Evolutionary conservation across 129 eudicot genomes (phyloP).

Genomic region (Helianthus tuberosus): DNA sequence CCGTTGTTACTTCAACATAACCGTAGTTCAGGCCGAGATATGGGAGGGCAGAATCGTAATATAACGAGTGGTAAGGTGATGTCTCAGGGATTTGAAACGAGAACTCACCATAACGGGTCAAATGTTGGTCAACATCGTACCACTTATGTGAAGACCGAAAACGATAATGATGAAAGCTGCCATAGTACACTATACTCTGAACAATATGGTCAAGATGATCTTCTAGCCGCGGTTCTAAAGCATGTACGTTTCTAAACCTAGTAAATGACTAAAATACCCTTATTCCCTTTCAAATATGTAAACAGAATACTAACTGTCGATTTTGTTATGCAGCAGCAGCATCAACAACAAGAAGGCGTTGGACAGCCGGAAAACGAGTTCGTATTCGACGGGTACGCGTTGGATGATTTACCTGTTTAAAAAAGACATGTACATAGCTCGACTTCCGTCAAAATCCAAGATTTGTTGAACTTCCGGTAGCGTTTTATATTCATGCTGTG

Average conservation of each 20-base stretch:
- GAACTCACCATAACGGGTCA: constrained; percentile 37
- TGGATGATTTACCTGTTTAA: constrained; percentile 80
- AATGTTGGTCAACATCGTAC: constrained; percentile 48
- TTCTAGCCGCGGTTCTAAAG: constrained; percentile 77
- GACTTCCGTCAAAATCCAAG: constrained; percentile 16
- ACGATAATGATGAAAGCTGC: constrained; percentile 44
- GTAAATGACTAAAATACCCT: neutral
- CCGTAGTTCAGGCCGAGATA: constrained; percentile 33
- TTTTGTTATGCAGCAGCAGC: constrained; percentile 34
- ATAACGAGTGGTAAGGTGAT: constrained; percentile 35
- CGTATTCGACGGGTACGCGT: constrained; percentile 68
- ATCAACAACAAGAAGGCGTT: constrained; percentile 69
- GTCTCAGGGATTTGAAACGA: constrained; percentile 39
- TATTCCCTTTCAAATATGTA: neutral
- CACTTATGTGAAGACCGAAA: constrained; percentile 55
- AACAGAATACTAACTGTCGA: neutral
- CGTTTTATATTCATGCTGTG: constrained; percentile 29
- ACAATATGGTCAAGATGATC: constrained; percentile 80
- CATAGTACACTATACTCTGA: constrained; percentile 42
- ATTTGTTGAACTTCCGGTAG: constrained; percentile 28
- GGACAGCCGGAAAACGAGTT: constrained; percentile 59
- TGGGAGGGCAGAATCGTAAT: constrained; percentile 41
- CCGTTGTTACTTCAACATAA: constrained; percentile 47
- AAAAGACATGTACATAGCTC: constrained; percentile 40
- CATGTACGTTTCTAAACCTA: constrained; percentile 45